Percentiles rank a stretch among this genome's conserved stretches.
phyloP scores from a whole-genome alignment of 805 yeast species.

The Clavispora fructus region DNA sequence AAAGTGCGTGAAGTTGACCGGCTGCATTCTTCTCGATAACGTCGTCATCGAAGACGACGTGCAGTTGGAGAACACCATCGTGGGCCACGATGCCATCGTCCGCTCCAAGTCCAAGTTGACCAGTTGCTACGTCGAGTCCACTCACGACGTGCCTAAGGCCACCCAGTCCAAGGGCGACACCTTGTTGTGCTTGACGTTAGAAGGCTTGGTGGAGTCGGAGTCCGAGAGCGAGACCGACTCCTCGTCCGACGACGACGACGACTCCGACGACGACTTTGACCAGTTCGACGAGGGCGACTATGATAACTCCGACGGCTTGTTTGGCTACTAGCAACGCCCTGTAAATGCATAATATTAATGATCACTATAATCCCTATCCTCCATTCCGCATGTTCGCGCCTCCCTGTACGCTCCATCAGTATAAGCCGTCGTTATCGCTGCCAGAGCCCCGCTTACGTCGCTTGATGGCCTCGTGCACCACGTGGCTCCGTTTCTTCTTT shows the following conservation, averaged over 20 bases:
- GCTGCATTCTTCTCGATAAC: slow-evolving; percentile 71
- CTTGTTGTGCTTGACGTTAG: slow-evolving; percentile 38
- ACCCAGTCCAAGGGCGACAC: slow-evolving; percentile 56
- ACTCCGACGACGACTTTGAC: slow-evolving; percentile 27
- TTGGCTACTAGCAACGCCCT: slow-evolving; percentile 26
- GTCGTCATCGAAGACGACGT: slow-evolving; percentile 76
- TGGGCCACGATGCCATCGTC: slow-evolving; percentile 67
- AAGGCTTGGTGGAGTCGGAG: slow-evolving; percentile 33
- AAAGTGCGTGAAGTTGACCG: slow-evolving; percentile 79
- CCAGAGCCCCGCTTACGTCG: slow-evolving; percentile 5
- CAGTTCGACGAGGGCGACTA: slow-evolving; percentile 52
- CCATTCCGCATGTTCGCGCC: too few species aligned
- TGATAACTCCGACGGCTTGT: slow-evolving; percentile 51
- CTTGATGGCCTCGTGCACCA: slow-evolving; percentile 2
- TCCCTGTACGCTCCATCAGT: background rate
- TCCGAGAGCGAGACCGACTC: slow-evolving; percentile 23
- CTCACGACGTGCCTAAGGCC: slow-evolving; percentile 60
- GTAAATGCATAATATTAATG: background rate
- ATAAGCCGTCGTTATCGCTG: background rate
- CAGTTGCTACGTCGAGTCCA: slow-evolving; percentile 82
- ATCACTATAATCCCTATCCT: background rate
- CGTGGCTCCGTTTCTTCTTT: slow-evolving; percentile 1
- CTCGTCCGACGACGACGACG: slow-evolving; percentile 37
- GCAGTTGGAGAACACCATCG: slow-evolving; percentile 76
- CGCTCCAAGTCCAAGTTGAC: slow-evolving; percentile 61